Conservation (phyloP, 2,329 filamentous ascomycete genomes). For the Xylariaceae sp. region DNA sequence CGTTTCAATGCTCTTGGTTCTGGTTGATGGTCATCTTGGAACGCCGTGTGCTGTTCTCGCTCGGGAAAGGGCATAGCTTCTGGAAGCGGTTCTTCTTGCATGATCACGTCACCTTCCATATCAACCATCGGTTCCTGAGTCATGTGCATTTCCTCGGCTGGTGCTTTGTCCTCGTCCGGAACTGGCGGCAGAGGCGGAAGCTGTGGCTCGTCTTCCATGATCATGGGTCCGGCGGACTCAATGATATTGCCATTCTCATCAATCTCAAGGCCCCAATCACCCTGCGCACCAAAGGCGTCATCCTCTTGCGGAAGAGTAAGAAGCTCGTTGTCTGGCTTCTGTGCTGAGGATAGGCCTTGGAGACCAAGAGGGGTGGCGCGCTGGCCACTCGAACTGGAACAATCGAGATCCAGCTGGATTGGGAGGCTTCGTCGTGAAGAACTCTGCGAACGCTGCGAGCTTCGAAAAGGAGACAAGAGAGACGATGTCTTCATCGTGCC, state of each 20-base stretch:
- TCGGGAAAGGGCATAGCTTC: conserved; percentile 35
- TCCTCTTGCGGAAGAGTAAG: conserved; percentile 32
- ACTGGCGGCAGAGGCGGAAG: conserved; percentile 38
- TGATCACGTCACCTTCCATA: conserved; percentile 34
- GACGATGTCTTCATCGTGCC: conserved; percentile 31
- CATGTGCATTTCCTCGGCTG: conserved; percentile 15
- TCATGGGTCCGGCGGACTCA: conserved; percentile 23
- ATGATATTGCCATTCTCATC: conserved; percentile 48
- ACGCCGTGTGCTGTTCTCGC: conserved; percentile 21
- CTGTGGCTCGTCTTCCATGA: conserved; percentile 39
- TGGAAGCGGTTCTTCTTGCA: conserved; percentile 37
- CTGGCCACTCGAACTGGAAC: conserved; percentile 23
- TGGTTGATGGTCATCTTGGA: conserved; percentile 14
- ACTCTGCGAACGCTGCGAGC: conserved; percentile 18
- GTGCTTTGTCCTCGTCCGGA: conserved; percentile 14
- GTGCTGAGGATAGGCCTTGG: conserved; percentile 28
- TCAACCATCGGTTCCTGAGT: conserved; percentile 19
- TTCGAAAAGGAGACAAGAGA: conserved; percentile 25
- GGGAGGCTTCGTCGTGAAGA: conserved; percentile 18
- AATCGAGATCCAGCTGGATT: conserved; percentile 25
- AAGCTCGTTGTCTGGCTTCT: conserved; percentile 29
- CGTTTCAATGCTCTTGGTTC: conserved; percentile 10
- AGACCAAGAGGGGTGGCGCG: conserved; percentile 25
- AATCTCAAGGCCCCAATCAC: conserved; percentile 44
- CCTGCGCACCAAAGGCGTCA: conserved; percentile 31